phyloP scores from a whole-genome alignment of 345 rosid species.

The Sisymbrium altissimum region DNA sequence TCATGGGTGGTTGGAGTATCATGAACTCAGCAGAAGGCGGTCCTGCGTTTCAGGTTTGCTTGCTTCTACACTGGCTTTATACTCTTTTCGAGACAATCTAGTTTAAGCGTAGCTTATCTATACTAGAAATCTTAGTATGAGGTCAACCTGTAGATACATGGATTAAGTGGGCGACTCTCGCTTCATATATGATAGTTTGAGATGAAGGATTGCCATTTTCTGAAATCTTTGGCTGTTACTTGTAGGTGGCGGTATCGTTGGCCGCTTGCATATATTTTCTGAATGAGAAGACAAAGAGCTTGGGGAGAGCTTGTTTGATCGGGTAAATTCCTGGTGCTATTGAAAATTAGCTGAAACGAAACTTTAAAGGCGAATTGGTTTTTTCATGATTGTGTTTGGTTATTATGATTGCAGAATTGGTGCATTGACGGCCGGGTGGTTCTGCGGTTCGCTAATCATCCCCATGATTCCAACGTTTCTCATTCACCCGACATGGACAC shows the following conservation, averaged over 20 bases:
- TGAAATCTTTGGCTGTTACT: neutral
- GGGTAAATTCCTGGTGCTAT: constrained; percentile 45
- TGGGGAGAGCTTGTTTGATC: constrained; percentile 70
- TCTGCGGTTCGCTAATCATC: constrained; percentile 70
- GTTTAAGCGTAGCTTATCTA: neutral
- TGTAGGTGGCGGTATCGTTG: constrained; percentile 91
- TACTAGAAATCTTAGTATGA: neutral
- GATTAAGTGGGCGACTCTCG: neutral
- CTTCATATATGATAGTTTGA: neutral
- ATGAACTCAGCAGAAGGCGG: constrained; percentile 97
- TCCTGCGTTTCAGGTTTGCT: constrained; percentile 95
- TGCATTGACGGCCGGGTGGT: constrained; percentile 82
- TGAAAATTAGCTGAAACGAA: neutral
- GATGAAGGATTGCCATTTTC: neutral
- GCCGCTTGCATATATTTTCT: constrained; percentile 94
- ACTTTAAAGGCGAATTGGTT: neutral
- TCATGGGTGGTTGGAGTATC: constrained; percentile 99
- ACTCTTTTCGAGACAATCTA: neutral
- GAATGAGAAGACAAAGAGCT: constrained; percentile 88
- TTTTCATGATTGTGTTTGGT: neutral
- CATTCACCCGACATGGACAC: constrained; percentile 86
- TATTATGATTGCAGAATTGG: constrained; percentile 52
- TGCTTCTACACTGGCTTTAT: constrained; percentile 6
- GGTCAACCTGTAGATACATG: neutral
- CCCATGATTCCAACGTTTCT: constrained; percentile 75